Base-by-base conservation (phyloP, 768 basidiomycete genomes). In the Amylocystis lapponica region DNA sequence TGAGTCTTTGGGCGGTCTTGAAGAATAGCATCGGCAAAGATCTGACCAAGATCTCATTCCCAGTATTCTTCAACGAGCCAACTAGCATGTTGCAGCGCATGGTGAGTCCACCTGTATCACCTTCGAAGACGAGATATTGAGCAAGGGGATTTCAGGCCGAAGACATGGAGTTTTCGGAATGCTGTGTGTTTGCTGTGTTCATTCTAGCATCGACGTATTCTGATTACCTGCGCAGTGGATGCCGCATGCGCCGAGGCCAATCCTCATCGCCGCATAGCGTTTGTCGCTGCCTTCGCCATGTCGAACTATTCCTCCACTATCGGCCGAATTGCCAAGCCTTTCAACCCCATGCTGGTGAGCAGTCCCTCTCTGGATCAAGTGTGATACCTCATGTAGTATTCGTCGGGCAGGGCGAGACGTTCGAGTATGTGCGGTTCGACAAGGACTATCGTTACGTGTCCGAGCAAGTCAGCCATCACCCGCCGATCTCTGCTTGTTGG, bases 381-480 rank as follows among this genome's bases (percentile, higher is more conserved):
- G 20, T 16, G 1, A 13, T 12, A 5, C 25, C 14, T 14, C 34
- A 25, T 27, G 16, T 35, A 51, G 3, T 54, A n/a, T n/a, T n/a
- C n/a, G n/a, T n/a, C n/a, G n/a, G n/a, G n/a, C n/a, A 92, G 79
- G 79, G 83, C 56, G 94, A 98, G 64, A 94, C 92, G 2, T 98
- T 95, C 53, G 94, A 98, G 64, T 94, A 96, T 57, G 90, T 88
- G 26, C 72, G 86, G 41, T 61, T 88, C 26, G 89, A 94, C 56
- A 86, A 84, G 58, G 76, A 88, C 60, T 98, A 94, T 60, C 79
- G 91, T 26, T 99, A 97, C 58, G 66, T 95, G 27, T 92, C 90
- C 1, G 95, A 99, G 59, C 94, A 98, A 74, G 95, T 98, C 48
- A 92, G 86, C 57, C 94, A 97, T 63, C 95, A 97, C 63, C 95